Evolutionary conservation across 2,329 filamentous ascomycete species (phyloP), one percentile per base, ranked within the genome.

Genomic region (Sporothrix inflata): DNA sequence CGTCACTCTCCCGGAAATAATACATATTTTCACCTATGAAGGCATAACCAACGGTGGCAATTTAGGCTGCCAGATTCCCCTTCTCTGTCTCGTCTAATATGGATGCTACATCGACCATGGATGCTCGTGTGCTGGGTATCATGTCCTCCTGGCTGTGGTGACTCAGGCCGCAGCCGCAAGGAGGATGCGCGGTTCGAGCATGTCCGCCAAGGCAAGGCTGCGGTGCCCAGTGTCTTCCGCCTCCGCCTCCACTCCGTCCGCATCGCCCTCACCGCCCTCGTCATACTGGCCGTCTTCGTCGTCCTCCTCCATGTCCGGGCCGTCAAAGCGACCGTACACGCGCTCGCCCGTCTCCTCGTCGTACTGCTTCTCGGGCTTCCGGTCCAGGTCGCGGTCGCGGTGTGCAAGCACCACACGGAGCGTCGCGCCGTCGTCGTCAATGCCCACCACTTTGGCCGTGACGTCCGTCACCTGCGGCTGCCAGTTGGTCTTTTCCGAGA

Each of bases 251-350:
- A 1, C 40, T 34, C 30, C 16, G 14, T 16, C 14, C 14, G 24
- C 60, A 2, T 47, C 85, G 71, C 91, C 87, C 11, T 83, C 83
- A 2, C 80, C 81, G 16, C 84, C 83, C 14, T 85, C 84, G 1
- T 81, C 82, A 0, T n/a, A n/a, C n/a, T n/a, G n/a, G n/a, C n/a
- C n/a, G n/a, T n/a, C n/a, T n/a, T 87, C 83, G 12, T 85, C 85
- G 1, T 81, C 82, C 0, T 87, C 84, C 0, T 84, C 84, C 0
- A 87, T 87, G 12, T 88, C 87, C 0, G 91, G 91, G 76, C 90
- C 89, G 77, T 97, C 93, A 75, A 97, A 96, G 72, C 90, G 92
- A 74, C 87, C 89, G 76, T 95, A 97, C 11, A 93, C 81, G 11
- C 93, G 87, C 74, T 91, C 85, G 0, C 93, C 94, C 0, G 91